Conservation (phyloP, 345 rosid genomes). For the Euclidium syriacum region DNA sequence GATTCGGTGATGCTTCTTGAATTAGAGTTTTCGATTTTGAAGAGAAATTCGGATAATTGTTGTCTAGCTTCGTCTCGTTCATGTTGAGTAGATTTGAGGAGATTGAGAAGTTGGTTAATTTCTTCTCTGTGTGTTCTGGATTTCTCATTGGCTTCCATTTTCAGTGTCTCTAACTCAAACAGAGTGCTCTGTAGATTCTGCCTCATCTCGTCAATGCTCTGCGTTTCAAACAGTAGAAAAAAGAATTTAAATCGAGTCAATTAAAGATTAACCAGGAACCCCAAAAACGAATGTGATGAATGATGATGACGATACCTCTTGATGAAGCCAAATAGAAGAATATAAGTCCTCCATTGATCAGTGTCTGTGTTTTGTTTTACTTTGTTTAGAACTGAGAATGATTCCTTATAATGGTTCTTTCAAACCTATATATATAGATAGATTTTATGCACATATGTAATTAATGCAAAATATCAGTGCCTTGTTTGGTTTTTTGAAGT, state of each 20-base stretch:
- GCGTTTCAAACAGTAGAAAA: slow-evolving; percentile 6
- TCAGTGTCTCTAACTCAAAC: slow-evolving; percentile 59
- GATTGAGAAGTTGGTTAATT: slow-evolving; percentile 38
- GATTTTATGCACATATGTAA: not conserved
- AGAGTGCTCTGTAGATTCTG: slow-evolving; percentile 51
- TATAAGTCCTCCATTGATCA: slow-evolving; percentile 20
- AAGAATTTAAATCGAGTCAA: not conserved
- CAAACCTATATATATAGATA: not conserved
- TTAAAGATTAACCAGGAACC: not conserved
- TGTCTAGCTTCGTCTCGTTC: slow-evolving; percentile 83
- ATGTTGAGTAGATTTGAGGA: slow-evolving; percentile 49
- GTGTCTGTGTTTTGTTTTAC: slow-evolving; percentile 5
- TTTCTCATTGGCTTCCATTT: slow-evolving; percentile 49
- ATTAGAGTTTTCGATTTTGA: slow-evolving; percentile 24
- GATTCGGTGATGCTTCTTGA: slow-evolving; percentile 75
- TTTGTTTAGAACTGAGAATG: slow-evolving; percentile 5
- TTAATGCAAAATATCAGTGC: not conserved
- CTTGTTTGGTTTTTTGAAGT: not conserved
- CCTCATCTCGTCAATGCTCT: slow-evolving; percentile 54
- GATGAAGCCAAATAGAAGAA: slow-evolving; percentile 18
- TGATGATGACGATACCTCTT: slow-evolving; percentile 22
- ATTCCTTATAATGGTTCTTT: not conserved
- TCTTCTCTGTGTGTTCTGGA: slow-evolving; percentile 48
- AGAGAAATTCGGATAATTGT: slow-evolving; percentile 43
- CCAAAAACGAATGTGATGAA: not conserved